phyloP scores from a whole-genome alignment of 768 basidiomycete species.

The Pleurotus pulmonarius region DNA sequence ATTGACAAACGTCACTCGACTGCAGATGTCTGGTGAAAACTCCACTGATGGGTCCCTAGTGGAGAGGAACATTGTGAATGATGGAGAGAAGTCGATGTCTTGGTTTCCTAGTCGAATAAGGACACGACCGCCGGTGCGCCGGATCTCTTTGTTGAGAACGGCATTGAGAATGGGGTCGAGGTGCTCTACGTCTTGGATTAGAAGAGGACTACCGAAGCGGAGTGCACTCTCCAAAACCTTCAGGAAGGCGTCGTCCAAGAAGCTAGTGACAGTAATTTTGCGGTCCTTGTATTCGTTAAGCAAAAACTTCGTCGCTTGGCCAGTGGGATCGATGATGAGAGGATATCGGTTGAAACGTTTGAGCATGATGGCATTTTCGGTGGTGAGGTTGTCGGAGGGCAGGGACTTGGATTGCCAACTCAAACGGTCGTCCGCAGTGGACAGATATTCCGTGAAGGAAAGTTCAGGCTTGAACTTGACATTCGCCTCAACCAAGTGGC shows the following conservation, averaged over 20 bases:
- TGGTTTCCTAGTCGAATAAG: slow-evolving; percentile 95
- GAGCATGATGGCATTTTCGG: slow-evolving; percentile 99
- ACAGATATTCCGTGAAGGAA: slow-evolving; percentile 91
- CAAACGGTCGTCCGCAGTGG: slow-evolving; percentile 93
- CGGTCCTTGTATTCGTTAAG: slow-evolving; percentile 93
- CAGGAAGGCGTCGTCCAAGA: slow-evolving; percentile 97
- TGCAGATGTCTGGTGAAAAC: slow-evolving; percentile 98
- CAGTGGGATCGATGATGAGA: slow-evolving; percentile 95
- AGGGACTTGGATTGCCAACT: slow-evolving; percentile 94
- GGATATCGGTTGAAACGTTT: slow-evolving; percentile 98
- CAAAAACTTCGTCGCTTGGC: slow-evolving; percentile 93
- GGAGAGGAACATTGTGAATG: slow-evolving; percentile 99
- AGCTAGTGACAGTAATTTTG: slow-evolving; percentile 97
- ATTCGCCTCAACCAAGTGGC: slow-evolving; percentile 83
- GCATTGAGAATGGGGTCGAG: slow-evolving; percentile 97
- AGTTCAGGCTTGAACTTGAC: slow-evolving; percentile 92
- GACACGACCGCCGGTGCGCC: slow-evolving; percentile 94
- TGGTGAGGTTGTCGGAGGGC: slow-evolving; percentile 94
- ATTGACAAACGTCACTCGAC: slow-evolving; percentile 93
- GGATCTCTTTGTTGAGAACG: slow-evolving; percentile 94
- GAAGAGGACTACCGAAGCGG: slow-evolving; percentile 94
- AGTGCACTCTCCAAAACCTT: slow-evolving; percentile 98
- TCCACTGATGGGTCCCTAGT: slow-evolving; percentile 97
- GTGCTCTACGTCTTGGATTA: slow-evolving; percentile 98
- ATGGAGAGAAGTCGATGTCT: slow-evolving; percentile 98